phyloP scores from a whole-genome alignment of 805 yeast genomes.

The Cyberlindnera mrakii region DNA sequence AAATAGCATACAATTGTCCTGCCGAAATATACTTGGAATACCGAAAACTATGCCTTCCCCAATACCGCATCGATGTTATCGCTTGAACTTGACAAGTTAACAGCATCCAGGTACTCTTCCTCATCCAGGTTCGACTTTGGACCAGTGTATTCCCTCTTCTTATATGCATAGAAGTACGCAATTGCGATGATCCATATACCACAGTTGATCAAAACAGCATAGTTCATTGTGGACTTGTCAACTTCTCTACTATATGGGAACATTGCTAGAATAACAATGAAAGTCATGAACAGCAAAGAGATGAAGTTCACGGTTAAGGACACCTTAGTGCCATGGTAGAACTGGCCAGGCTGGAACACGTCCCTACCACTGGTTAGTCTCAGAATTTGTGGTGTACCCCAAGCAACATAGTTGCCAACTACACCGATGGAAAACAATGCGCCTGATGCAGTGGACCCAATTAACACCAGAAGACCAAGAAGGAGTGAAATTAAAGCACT shows the following conservation, averaged over 20 bases:
- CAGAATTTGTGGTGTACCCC: slow-evolving; percentile 34
- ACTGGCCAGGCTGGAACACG: slow-evolving; percentile 62
- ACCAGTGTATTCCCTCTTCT: slow-evolving; percentile 51
- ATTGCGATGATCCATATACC: slow-evolving; percentile 56
- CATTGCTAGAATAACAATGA: slow-evolving; percentile 51
- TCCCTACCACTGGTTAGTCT: slow-evolving; percentile 40
- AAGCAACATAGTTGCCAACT: slow-evolving; percentile 38
- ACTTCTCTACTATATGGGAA: slow-evolving; percentile 44
- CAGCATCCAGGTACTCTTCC: slow-evolving; percentile 29
- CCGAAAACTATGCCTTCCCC: too few relatives aligned
- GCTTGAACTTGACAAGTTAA: background rate
- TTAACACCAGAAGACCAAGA: slow-evolving; percentile 35
- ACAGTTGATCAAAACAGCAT: slow-evolving; percentile 59
- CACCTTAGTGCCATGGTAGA: slow-evolving; percentile 47
- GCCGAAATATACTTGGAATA: too few relatives aligned
- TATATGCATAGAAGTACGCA: slow-evolving; percentile 45
- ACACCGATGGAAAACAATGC: slow-evolving; percentile 40
- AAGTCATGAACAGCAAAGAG: slow-evolving; percentile 44
- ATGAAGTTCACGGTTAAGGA: slow-evolving; percentile 41
- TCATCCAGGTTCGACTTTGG: slow-evolving; percentile 35
- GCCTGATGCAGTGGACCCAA: slow-evolving; percentile 36
- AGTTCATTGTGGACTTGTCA: slow-evolving; percentile 53
- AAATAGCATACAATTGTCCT: too few relatives aligned
- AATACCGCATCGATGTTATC: slow-evolving; percentile 1
- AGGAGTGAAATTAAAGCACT: slow-evolving; percentile 32